Percentiles rank a stretch among this genome's conserved stretches.
phyloP scores from a whole-genome alignment of 2,329 filamentous ascomycete genomes.

The Aspergillus japonicus region DNA sequence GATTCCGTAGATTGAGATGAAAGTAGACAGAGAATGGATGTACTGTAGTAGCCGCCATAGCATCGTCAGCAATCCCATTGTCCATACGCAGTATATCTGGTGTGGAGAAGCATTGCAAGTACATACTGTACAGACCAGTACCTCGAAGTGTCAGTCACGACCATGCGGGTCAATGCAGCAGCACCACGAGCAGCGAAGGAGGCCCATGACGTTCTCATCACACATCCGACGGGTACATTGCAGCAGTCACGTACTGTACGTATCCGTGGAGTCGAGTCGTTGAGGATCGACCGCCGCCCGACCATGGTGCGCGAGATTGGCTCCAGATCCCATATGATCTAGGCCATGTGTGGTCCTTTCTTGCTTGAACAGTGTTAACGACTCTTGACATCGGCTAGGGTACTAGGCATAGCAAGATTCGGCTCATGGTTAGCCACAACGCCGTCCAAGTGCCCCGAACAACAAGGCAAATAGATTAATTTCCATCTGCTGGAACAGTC shows the following conservation, averaged over 20 bases:
- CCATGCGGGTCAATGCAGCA: background rate
- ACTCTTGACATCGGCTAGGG: background rate
- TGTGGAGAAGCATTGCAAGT: too few species aligned
- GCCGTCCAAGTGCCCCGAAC: background rate
- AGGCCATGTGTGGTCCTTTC: too few species aligned
- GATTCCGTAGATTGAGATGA: background rate
- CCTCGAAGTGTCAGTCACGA: background rate
- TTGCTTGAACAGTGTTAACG: too few species aligned
- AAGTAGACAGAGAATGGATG: background rate
- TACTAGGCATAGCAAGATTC: constrained; percentile 5
- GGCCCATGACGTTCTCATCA: background rate
- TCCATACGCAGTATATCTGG: background rate
- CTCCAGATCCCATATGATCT: background rate
- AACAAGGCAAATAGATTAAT: constrained; percentile 2
- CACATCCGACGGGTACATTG: background rate
- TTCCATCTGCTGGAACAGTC: background rate
- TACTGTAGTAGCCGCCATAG: background rate
- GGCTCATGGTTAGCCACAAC: background rate
- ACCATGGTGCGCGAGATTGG: background rate
- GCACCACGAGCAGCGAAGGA: background rate
- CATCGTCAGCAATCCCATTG: background rate
- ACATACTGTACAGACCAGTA: background rate
- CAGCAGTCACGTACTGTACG: background rate
- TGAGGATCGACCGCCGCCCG: background rate
- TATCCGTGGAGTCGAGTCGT: background rate